Percentiles rank a stretch among this genome's conserved stretches.
phyloP scores from a whole-genome alignment of 495 filamentous ascomycete species.

The Penicillium paradoxum region DNA sequence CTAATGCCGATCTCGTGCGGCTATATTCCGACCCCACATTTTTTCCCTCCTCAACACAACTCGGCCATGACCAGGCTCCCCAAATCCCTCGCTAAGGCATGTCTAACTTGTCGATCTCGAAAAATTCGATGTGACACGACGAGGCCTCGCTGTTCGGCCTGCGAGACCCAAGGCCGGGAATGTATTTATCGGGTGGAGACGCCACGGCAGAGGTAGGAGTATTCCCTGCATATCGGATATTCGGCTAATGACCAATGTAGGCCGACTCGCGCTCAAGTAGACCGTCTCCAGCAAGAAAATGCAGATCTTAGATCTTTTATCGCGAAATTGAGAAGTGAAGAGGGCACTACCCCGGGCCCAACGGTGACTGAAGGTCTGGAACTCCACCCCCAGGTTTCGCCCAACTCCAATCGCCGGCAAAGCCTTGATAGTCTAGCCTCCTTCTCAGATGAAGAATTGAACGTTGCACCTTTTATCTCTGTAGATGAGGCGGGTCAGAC shows the following conservation, averaged over 20 bases:
- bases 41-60: neutral
- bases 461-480: neutral
- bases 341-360: neutral
- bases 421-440: neutral
- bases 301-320: neutral
- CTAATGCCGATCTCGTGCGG: neutral
- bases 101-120: neutral
- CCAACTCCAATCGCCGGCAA: neutral
- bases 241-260: neutral
- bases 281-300: neutral
- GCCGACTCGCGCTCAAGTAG: neutral
- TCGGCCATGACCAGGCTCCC: neutral
- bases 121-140: constrained; percentile 1
- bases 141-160: neutral
- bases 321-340: neutral
- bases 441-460: neutral
- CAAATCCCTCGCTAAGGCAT: neutral
- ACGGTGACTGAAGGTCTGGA: neutral
- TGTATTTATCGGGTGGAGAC: constrained; percentile 1
- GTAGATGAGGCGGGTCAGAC: neutral
- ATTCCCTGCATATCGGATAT: neutral
- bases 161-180: neutral
- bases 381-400: neutral
- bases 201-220: neutral
- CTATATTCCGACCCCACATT: neutral